Conservation (phyloP, 371 early-diverging fungal genomes). For the Apophysomyces variabilis region DNA sequence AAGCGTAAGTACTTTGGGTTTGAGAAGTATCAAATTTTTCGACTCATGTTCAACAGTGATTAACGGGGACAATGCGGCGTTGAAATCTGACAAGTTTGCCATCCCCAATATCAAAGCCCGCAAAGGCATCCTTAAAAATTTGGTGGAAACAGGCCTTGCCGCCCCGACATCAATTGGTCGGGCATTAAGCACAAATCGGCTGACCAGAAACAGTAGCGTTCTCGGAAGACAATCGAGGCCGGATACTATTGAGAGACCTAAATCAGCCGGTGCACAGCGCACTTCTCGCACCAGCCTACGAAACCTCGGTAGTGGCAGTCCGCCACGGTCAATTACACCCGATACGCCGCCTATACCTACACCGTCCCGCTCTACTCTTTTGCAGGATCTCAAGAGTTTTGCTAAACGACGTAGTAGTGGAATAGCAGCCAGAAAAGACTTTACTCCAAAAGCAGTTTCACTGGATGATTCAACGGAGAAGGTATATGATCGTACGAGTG, state of each 20-base stretch:
- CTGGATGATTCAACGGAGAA: neutral
- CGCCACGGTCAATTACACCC: constrained; percentile 13
- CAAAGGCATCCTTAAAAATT: constrained; percentile 40
- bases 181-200: constrained; percentile 2
- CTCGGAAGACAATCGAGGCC: neutral
- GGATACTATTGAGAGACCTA: constrained; percentile 17
- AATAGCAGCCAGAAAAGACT: constrained; percentile 6
- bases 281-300: constrained; percentile 23
- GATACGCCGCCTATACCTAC: constrained; percentile 33
- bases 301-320: constrained; percentile 13
- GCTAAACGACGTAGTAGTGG: constrained; percentile 35
- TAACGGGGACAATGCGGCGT: constrained; percentile 77
- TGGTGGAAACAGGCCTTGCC: constrained; percentile 42
- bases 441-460: neutral
- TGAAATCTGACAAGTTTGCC: constrained; percentile 67
- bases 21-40: constrained; percentile 7
- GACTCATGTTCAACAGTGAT: constrained; percentile 45
- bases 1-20: constrained; percentile 47
- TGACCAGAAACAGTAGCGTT: constrained; percentile 2
- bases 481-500: neutral
- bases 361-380: constrained; percentile 40
- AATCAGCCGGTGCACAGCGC: constrained; percentile 29
- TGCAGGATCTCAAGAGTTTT: constrained; percentile 41
- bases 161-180: constrained; percentile 10
- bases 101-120: constrained; percentile 59